These are phyloP conservation scores for Rhododendron mucronatum DNA, from an alignment of 148 eudicot species.

Conservation along the genomic window DNA sequence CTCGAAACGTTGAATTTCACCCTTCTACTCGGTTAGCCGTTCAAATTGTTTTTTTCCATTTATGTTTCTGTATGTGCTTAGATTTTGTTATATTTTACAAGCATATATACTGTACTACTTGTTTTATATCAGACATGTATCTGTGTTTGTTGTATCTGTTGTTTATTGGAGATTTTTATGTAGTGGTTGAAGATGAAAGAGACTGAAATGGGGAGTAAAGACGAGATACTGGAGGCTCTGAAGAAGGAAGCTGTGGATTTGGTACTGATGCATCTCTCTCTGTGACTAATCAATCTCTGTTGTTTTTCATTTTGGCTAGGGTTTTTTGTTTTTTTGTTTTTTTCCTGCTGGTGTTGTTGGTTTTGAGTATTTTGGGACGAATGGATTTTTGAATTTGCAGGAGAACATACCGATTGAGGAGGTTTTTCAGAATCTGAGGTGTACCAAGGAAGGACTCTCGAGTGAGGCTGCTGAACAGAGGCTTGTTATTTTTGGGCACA, in stretches of 20 bases:
- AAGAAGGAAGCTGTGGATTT: conserved; percentile 81
- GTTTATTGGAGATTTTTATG: not conserved
- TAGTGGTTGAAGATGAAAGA: not conserved
- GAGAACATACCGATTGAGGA: conserved; percentile 77
- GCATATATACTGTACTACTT: not conserved
- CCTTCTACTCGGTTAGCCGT: not conserved
- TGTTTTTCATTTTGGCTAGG: not conserved
- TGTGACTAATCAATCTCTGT: not conserved
- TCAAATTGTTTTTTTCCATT: not conserved
- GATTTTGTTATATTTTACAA: not conserved
- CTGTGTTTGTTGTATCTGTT: not conserved
- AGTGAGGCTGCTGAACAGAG: conserved; percentile 59
- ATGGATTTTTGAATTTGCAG: conserved; percentile 29
- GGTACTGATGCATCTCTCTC: conserved; percentile 40
- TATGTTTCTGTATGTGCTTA: not conserved
- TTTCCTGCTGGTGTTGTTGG: not conserved
- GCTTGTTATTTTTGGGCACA: conserved; percentile 61
- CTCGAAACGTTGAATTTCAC: not conserved
- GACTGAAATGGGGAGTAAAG: conserved; percentile 45
- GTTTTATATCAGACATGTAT: not conserved
- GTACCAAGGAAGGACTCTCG: conserved; percentile 62
- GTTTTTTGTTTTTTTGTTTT: not conserved
- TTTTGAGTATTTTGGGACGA: not conserved
- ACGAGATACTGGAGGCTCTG: conserved; percentile 67
- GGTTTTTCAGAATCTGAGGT: conserved; percentile 74